Percentiles rank a stretch among this genome's conserved stretches.
These are phyloP conservation scores for Colletotrichum salicis DNA, from an alignment of 2,329 filamentous ascomycete species.

Conservation along the genomic window DNA sequence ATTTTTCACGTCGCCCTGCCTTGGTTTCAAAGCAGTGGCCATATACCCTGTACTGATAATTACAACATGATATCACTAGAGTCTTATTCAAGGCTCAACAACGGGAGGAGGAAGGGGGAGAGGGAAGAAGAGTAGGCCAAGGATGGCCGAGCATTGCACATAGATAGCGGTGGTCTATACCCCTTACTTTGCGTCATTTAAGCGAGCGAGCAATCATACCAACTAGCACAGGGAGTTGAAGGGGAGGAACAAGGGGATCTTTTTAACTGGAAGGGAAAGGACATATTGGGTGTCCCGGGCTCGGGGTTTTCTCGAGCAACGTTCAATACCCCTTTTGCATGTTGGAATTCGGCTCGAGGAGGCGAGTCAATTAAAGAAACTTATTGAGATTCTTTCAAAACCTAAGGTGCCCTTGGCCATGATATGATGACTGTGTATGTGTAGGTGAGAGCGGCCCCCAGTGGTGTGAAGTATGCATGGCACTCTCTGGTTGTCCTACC, in stretches of 20 bases:
- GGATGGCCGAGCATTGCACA: constrained; percentile 22
- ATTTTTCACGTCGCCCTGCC: not conserved
- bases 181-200: constrained; percentile 34
- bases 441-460: not conserved
- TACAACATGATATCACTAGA: constrained; percentile 16
- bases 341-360: constrained; percentile 19
- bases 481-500: not conserved
- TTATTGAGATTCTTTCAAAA: not conserved
- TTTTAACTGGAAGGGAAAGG: constrained; percentile 10
- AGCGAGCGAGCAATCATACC: constrained; percentile 29
- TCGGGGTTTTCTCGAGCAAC: constrained; percentile 13
- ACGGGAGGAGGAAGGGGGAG: constrained; percentile 1
- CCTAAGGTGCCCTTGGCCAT: not conserved
- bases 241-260: constrained; percentile 10
- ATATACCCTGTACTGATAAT: constrained; percentile 35
- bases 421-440: not conserved
- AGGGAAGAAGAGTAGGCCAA: not conserved
- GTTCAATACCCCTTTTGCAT: constrained; percentile 35
- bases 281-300: constrained; percentile 9
- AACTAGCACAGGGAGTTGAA: constrained; percentile 28
- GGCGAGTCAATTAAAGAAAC: constrained; percentile 20
- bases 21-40: constrained; percentile 5
- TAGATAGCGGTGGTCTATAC: constrained; percentile 34
- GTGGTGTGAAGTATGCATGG: not conserved
- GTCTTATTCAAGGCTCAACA: constrained; percentile 16